Conservation (phyloP, 495 filamentous ascomycete species). For the Annulohypoxylon stygium region DNA sequence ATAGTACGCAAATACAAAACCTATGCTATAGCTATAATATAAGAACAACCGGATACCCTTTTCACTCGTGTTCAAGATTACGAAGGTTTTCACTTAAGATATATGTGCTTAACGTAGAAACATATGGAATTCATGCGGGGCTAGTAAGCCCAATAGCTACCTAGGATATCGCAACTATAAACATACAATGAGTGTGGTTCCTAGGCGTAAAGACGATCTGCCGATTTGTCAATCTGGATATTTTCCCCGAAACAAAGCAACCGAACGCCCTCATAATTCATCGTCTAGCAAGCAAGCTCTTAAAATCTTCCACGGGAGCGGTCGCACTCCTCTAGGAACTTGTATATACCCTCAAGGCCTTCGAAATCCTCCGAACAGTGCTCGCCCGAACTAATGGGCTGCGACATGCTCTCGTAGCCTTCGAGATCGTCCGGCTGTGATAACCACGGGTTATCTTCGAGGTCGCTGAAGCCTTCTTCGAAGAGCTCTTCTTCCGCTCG, state of each 20-base stretch:
- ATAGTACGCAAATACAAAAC: background rate
- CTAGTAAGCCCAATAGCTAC: slow-evolving; percentile 21
- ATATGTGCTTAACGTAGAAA: slow-evolving; percentile 23
- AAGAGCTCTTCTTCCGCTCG: slow-evolving; percentile 57
- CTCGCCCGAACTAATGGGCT: slow-evolving; percentile 57
- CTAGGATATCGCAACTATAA: slow-evolving; percentile 30
- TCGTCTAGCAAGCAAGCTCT: slow-evolving; percentile 15
- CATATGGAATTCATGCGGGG: slow-evolving; percentile 38
- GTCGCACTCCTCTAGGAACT: slow-evolving; percentile 90
- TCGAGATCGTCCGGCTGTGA: slow-evolving; percentile 59
- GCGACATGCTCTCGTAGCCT: slow-evolving; percentile 65
- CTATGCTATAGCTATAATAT: background rate
- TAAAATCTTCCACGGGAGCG: slow-evolving; percentile 59
- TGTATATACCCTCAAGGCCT: slow-evolving; percentile 86
- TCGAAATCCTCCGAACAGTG: slow-evolving; percentile 72
- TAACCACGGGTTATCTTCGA: slow-evolving; percentile 62
- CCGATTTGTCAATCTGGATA: slow-evolving; percentile 8
- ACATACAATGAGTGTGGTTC: slow-evolving; percentile 49
- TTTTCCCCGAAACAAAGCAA: background rate
- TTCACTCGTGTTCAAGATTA: background rate
- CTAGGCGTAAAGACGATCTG: slow-evolving; percentile 29
- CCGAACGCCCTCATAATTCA: slow-evolving; percentile 24
- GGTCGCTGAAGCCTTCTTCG: slow-evolving; percentile 49
- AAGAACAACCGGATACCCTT: slow-evolving; percentile 40
- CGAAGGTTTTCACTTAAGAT: background rate